Evolutionary conservation across 169 alveolate species (phyloP), one percentile per base, ranked within the genome.

Genomic region (Perkinsus chesapeaki): DNA sequence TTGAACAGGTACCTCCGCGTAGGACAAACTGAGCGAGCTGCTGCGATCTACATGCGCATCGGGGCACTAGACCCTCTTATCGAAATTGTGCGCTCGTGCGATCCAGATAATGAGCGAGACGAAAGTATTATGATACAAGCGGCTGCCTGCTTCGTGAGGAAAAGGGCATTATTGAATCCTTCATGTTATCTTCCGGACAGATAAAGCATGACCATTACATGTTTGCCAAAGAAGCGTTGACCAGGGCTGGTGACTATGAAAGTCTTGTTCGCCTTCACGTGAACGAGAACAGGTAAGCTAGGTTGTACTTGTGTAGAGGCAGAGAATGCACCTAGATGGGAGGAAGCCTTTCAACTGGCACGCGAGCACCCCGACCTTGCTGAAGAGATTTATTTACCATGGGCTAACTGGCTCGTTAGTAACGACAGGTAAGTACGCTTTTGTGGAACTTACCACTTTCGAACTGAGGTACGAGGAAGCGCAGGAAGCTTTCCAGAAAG

Each of bases 211-310:
- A 96, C 48, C 96, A 97, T 94, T 98, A 97, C 94, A 95, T 96
- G 39, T 97, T 96, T 91, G 98, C 99, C 27, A 96, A 96, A 92
- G 98, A 97, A 94, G 98, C 98, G 5, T 96, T 94, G 93, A 95
- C 97, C 27, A 97, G 95, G 92, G 94, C 97, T 39, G 97, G 96
- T 48, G 98, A 97, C 94, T 94, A 95, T 37, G 96, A 96, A 92
- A 94, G 96, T 1, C 94, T 97, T 36, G 95, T 97, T 93, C 94
- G 93, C 12, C 93, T 97, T 92, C 97, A 96, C 95, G 97, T 97
- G 10, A 98, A 97, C 92, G 94, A 96, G 31, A 96, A 96, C 92
- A 96, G 96, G 94, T 60, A 1, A 23, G 37, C 82, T 23, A 34
- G 31, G 36, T 20, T 20, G 82, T 34, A 27, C 3, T 1, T 60